Evolutionary conservation across 768 basidiomycete genomes (phyloP).

Genomic region (Rhizopogon vinicolor): DNA sequence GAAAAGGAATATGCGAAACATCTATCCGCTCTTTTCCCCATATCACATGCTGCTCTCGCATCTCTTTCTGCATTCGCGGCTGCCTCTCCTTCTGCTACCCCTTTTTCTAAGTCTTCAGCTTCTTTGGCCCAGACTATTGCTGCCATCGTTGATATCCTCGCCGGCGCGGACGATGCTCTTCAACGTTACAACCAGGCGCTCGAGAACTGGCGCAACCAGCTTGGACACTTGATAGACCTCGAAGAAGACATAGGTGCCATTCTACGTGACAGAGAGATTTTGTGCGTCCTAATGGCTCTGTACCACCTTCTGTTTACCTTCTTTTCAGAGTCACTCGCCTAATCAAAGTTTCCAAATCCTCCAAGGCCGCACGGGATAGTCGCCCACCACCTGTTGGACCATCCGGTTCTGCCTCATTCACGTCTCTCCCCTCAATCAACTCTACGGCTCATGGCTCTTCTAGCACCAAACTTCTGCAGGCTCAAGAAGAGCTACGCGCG

Average conservation of each 20-base stretch:
- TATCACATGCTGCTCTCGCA: constrained; percentile 56
- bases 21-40: constrained; percentile 49
- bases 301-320: neutral
- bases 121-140: constrained; percentile 14
- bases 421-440: constrained; percentile 34
- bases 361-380: constrained; percentile 36
- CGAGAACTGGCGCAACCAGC: constrained; percentile 60
- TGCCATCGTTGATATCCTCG: constrained; percentile 52
- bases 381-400: constrained; percentile 26
- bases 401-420: constrained; percentile 38
- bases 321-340: constrained; percentile 64
- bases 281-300: constrained; percentile 43
- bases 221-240: constrained; percentile 54
- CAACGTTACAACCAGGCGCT: constrained; percentile 54
- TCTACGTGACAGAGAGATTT: constrained; percentile 73
- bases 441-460: constrained; percentile 15
- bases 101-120: constrained; percentile 34
- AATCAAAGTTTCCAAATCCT: constrained; percentile 68
- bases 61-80: constrained; percentile 72
- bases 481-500: constrained; percentile 76
- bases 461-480: constrained; percentile 49
- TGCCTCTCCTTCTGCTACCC: constrained; percentile 49
- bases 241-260: constrained; percentile 73
- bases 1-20: constrained; percentile 73
- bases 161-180: constrained; percentile 66